These are phyloP conservation scores for Aspergillus tamarii DNA, from an alignment of 2,329 filamentous ascomycete species.

Conservation along the genomic window DNA sequence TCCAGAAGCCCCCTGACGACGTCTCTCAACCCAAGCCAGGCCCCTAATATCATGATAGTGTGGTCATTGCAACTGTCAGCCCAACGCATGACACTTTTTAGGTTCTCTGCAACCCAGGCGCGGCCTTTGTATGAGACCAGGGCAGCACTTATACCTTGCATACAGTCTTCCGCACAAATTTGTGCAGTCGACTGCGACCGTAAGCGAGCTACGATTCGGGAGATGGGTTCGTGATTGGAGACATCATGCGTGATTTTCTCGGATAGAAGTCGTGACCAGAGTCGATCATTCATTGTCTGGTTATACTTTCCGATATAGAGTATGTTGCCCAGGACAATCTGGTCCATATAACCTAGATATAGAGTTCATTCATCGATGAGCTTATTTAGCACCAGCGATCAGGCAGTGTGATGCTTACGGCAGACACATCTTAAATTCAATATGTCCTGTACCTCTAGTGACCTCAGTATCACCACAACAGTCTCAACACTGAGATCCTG, in stretches of 20 bases:
- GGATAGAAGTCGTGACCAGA: not conserved
- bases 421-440: slow-evolving; percentile 2
- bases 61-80: not conserved
- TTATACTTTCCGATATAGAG: not conserved
- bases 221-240: not conserved
- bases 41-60: not conserved
- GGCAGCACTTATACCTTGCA: slow-evolving; percentile 3
- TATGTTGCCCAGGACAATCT: not conserved
- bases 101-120: not conserved
- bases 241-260: not conserved
- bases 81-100: not conserved
- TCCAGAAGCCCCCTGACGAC: not conserved
- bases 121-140: not conserved
- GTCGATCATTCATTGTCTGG: not conserved
- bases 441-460: not conserved
- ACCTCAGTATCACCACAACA: not conserved
- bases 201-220: not conserved
- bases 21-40: slow-evolving; percentile 4
- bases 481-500: not conserved
- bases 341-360: not conserved
- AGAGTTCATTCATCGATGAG: not conserved
- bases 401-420: slow-evolving; percentile 2
- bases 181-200: not conserved
- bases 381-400: not conserved
- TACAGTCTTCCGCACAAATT: not conserved